Conservation (phyloP, 345 rosid species). For the Carallia pectinifolia region DNA sequence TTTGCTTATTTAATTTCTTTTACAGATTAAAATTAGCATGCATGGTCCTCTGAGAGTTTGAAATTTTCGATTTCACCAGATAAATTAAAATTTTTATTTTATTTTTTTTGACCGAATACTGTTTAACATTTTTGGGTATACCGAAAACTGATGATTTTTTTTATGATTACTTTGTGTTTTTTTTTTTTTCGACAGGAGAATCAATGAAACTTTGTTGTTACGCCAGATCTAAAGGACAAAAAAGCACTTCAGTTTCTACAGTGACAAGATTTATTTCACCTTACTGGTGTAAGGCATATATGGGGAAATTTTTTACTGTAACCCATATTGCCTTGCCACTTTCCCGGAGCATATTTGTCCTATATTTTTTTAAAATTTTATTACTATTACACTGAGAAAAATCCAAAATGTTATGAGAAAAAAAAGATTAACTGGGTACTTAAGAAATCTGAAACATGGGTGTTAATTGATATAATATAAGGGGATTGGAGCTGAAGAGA, state of each 20-base stretch:
- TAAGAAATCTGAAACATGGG: no score
- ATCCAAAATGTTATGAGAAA: background rate
- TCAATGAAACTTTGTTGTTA: conserved; percentile 35
- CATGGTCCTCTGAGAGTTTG: conserved; percentile 26
- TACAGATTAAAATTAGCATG: conserved; percentile 18
- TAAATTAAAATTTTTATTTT: conserved; percentile 11
- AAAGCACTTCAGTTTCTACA: conserved; percentile 36
- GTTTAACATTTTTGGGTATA: conserved; percentile 6
- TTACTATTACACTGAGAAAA: background rate
- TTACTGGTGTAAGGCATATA: conserved; percentile 6
- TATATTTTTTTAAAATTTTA: background rate
- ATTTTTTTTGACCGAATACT: background rate
- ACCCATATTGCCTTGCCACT: conserved; percentile 10
- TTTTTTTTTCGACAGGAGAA: conserved; percentile 55
- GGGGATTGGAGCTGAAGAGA: no score
- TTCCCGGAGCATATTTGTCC: background rate
- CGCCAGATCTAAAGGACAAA: conserved; percentile 29
- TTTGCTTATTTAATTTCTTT: conserved; percentile 14
- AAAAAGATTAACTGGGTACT: background rate
- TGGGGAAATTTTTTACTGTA: conserved; percentile 2
- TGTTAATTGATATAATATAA: no score
- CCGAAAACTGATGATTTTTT: conserved; percentile 57
- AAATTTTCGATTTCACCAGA: conserved; percentile 23
- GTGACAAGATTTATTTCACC: conserved; percentile 26
- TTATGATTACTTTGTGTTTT: conserved; percentile 38